Percentiles rank a stretch among this genome's conserved stretches.
phyloP scores from a whole-genome alignment of 2,329 filamentous ascomycete genomes.

The Claviceps purpurea region DNA sequence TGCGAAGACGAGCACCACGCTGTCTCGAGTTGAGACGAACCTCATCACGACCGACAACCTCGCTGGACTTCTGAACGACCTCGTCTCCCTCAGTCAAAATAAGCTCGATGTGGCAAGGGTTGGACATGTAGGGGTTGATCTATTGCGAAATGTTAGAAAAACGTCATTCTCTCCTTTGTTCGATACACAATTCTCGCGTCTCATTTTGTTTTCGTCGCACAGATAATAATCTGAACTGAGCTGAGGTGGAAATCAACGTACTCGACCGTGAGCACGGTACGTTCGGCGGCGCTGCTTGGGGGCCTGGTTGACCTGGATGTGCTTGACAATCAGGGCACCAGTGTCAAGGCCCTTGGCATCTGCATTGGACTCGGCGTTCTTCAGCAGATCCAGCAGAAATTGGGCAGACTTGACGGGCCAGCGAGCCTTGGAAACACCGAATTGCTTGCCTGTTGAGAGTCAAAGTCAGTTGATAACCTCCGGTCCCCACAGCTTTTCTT shows the following conservation, averaged over 20 bases:
- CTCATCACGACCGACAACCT: conserved; percentile 55
- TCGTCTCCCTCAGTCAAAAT: conserved; percentile 98
- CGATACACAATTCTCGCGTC: neutral
- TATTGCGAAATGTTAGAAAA: conserved; percentile 26
- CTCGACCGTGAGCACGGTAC: conserved; percentile 99
- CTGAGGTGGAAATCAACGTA: conserved; percentile 41
- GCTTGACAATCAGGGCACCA: conserved; percentile 95
- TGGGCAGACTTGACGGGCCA: conserved; percentile 99
- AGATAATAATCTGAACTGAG: neutral
- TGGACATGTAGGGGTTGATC: conserved; percentile 99
- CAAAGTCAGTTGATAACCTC: conserved; percentile 13
- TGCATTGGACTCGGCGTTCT: conserved; percentile 95
- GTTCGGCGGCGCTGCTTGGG: conserved; percentile 98
- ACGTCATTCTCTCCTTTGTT: neutral
- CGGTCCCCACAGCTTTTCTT: no score
- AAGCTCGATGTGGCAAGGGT: conserved; percentile 99
- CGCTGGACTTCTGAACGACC: conserved; percentile 86
- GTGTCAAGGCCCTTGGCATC: conserved; percentile 97
- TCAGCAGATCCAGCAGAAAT: conserved; percentile 92
- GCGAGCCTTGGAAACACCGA: conserved; percentile 93
- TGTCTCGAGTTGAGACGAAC: conserved; percentile 78
- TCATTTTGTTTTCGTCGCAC: neutral
- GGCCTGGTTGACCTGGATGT: conserved; percentile 99
- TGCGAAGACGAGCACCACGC: conserved; percentile 58
- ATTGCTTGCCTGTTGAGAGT: conserved; percentile 74